Evolutionary conservation across 2,329 filamentous ascomycete species (phyloP).

Genomic region (Colletotrichum cordylinicola): DNA sequence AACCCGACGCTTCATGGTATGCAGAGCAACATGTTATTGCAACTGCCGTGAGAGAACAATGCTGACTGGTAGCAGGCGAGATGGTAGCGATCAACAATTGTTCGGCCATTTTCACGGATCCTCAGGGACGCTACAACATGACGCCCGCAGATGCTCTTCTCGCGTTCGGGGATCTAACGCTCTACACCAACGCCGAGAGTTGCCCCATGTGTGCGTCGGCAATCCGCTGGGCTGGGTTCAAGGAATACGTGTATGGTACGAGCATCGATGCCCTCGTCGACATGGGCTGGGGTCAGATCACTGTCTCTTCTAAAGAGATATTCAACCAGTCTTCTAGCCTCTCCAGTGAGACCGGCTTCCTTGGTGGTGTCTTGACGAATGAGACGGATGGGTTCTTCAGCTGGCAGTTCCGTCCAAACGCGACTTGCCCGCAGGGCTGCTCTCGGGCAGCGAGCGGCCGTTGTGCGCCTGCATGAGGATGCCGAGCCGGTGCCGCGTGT

Average conservation of each 20-base stretch:
- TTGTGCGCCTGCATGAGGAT: not conserved
- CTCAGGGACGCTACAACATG: conserved; percentile 48
- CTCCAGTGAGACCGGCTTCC: conserved; percentile 38
- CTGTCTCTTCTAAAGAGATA: conserved; percentile 49
- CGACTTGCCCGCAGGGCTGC: conserved; percentile 15
- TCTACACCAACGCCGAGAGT: conserved; percentile 64
- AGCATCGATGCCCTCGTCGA: conserved; percentile 50
- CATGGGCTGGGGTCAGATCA: conserved; percentile 57
- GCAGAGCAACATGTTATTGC: not conserved
- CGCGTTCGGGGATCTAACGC: conserved; percentile 51
- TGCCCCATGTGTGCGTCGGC: conserved; percentile 65
- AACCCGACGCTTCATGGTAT: conserved; percentile 60
- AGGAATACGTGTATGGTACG: conserved; percentile 60
- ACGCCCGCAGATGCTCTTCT: conserved; percentile 41
- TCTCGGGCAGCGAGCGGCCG: not conserved
- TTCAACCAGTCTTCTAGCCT: conserved; percentile 48
- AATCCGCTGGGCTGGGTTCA: conserved; percentile 61
- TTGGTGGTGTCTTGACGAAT: conserved; percentile 51
- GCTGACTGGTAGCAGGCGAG: conserved; percentile 42
- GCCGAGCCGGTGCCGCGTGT: not conserved
- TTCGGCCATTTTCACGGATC: conserved; percentile 51
- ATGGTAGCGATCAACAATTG: conserved; percentile 62
- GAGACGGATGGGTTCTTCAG: conserved; percentile 60
- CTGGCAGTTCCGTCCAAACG: conserved; percentile 54
- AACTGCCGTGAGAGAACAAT: not conserved